Evolutionary conservation across 2,329 filamentous ascomycete species (phyloP), one percentile per base, ranked within the genome.

Genomic region (Venturia oleaginea): DNA sequence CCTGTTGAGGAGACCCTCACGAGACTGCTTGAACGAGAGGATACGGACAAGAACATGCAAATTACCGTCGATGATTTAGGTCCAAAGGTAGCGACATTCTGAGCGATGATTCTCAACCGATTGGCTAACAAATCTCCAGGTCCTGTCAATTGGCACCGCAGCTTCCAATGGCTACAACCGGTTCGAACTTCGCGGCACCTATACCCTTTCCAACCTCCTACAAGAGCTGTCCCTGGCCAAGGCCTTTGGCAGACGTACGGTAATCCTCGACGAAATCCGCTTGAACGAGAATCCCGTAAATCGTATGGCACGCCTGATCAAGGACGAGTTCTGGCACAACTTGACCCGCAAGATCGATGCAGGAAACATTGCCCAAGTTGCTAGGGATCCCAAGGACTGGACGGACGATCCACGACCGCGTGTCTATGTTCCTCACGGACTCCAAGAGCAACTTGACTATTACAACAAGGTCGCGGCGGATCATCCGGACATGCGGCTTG

Each of bases 21-120:
- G 72, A 87, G 84, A 66, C 81, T 99, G 55, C 82, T 91, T 67
- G 85, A 86, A 43, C 89, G 93, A 69, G 94, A 99, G 76, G 94
- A 99, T 72, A 95, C 92, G 37, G 92, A 99, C 76, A 82, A 85
- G 65, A 97, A 99, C 76, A 90, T 91, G 82, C 92, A 97, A 76
- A 99, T 99, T 75, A 99, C 94, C 37, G 96, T 97, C 70, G 94
- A 97, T 73, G 94, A 99, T 77, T 84, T 85, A 68, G 94, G 94
- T 0, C 93, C 94, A 61, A 99, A 97, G 83, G 90, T 89, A 75
- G 72, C 55, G 10, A 10, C 22, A 43, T 37, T n/a, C 15, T 65
- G 27, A 67, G 55, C 64, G 38, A 55, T 57, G 54, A 38, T 54
- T 30, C 38, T 32, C 19, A 17, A 51, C 17, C 27, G 22, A 27